These are phyloP conservation scores for Bjerkandera adusta DNA, from an alignment of 1,284 basidiomycete genomes.

Conservation along the genomic window DNA sequence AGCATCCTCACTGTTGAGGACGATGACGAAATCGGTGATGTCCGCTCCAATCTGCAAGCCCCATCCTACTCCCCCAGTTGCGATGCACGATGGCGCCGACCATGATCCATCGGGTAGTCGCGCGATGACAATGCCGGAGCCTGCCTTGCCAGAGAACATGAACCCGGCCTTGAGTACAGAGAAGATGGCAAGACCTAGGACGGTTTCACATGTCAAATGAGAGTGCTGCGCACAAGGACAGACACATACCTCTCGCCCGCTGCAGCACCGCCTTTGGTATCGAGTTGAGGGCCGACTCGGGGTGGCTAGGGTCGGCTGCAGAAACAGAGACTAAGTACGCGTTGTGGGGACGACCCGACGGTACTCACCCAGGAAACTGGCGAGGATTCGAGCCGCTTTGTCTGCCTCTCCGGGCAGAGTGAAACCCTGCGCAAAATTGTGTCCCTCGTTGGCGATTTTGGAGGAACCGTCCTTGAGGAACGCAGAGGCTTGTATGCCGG, in stretches of 20 bases:
- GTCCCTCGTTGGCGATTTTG: conserved; percentile 68
- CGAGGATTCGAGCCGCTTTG: conserved; percentile 89
- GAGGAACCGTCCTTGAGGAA: conserved; percentile 65
- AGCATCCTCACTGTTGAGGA: conserved; percentile 96
- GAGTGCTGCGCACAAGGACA: background rate
- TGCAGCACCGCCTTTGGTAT: conserved; percentile 95
- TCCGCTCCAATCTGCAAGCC: conserved; percentile 95
- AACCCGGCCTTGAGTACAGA: conserved; percentile 94
- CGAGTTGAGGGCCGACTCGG: conserved; percentile 90
- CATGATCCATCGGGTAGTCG: conserved; percentile 95
- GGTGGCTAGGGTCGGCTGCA: conserved; percentile 84
- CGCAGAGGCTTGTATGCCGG: conserved; percentile 74
- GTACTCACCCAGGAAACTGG: conserved; percentile 80
- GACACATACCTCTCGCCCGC: conserved; percentile 73
- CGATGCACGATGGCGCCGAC: conserved; percentile 97
- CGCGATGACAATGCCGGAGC: conserved; percentile 92
- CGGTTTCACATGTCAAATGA: conserved; percentile 3
- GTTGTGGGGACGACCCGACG: background rate
- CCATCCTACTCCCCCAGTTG: conserved; percentile 95
- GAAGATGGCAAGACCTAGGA: conserved; percentile 88
- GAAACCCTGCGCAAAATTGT: conserved; percentile 81
- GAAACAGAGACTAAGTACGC: conserved; percentile 4
- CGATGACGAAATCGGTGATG: conserved; percentile 86
- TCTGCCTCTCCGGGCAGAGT: conserved; percentile 85
- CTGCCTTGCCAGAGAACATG: conserved; percentile 95